Base-by-base conservation (phyloP, 1,284 basidiomycete genomes). In the Papiliotrema fonsecae region DNA sequence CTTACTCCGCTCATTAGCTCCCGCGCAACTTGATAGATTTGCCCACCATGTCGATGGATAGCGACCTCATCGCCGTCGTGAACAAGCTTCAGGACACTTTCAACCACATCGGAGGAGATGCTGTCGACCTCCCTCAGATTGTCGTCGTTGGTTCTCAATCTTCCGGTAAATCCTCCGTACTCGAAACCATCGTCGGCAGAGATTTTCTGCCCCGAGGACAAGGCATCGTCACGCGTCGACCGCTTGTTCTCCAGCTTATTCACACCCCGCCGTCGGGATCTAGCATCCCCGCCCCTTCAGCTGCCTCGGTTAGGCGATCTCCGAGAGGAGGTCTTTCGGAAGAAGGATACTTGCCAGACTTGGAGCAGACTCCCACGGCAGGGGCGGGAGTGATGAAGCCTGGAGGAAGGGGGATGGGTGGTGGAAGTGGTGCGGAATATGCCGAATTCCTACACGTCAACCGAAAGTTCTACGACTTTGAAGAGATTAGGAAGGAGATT, bases 381-480 rank as follows among this genome's bases (percentile, higher is more conserved):
- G 57, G 58, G 7, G 61, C 60, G 6, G 63, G 61, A 2, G 55
- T 64, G 18, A 63, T 65, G 59, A 45, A 61, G 18, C 62, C 59
- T 21, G 63, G 63, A 18, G 64, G 61, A 14, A 58, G 51, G 36
- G 45, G 39, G 9, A 68, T 70, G 62, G 64, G 65, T 37, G 60
- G 59, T 28, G 53, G 56, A 41, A 54, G 56, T n/a, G 70, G 68
- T 56, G 82, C 82, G 24, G 92, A 94, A 78, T 97, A 93, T 82
- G 94, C 84, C 45, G 94, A 98, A 74, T 98, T 98, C 74, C 80
- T 97, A 27, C 94, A 98, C 73, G 80, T 94, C 55, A 92, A 97
- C 80, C 90, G 90, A 70, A 83, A 88, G 43, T 97, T 94, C 75
- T 93, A 90, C 40, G 93, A 97, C 69, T 97, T 96, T 69, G 79